A percentile compares a stretch with the other conserved stretches of the same genome.
Conservation (phyloP, 75 land plant species). For the Azolla pinnata region DNA sequence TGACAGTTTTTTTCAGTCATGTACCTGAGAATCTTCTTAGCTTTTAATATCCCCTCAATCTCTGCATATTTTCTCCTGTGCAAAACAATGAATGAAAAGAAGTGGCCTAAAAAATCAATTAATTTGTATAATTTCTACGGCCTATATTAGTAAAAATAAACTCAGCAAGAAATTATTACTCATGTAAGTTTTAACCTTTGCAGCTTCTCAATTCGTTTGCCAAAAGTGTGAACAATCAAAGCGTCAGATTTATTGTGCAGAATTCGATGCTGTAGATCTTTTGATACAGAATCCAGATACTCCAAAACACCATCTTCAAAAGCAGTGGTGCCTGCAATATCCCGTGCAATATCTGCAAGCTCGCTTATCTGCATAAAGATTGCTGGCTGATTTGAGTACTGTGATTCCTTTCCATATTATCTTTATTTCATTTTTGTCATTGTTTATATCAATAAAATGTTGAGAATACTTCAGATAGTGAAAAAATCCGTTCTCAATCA, state of each 20-base stretch:
- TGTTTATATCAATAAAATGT: too few relatives aligned
- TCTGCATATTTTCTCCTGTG: conserved; percentile 45
- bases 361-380: conserved; percentile 31
- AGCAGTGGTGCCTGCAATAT: conserved; percentile 29
- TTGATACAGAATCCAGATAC: conserved; percentile 25
- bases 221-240: conserved; percentile 50
- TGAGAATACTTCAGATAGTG: not conserved
- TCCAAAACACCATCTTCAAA: conserved; percentile 29
- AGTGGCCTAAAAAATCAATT: too few relatives aligned
- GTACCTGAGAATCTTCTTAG: too few relatives aligned
- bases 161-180: too few relatives aligned
- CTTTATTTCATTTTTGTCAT: too few relatives aligned
- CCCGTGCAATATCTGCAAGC: conserved; percentile 47
- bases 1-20: too few relatives aligned
- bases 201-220: conserved; percentile 37
- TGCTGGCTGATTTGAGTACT: too few relatives aligned
- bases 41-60: conserved; percentile 21
- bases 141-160: too few relatives aligned
- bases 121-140: too few relatives aligned
- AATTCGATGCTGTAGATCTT: conserved; percentile 39
- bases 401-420: too few relatives aligned
- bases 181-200: too few relatives aligned
- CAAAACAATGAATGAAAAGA: too few relatives aligned
- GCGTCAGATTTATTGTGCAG: conserved; percentile 34
- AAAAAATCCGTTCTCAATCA: not conserved